Evolutionary conservation across 306 rosid species (phyloP).

Genomic region (Prunus campanulata): DNA sequence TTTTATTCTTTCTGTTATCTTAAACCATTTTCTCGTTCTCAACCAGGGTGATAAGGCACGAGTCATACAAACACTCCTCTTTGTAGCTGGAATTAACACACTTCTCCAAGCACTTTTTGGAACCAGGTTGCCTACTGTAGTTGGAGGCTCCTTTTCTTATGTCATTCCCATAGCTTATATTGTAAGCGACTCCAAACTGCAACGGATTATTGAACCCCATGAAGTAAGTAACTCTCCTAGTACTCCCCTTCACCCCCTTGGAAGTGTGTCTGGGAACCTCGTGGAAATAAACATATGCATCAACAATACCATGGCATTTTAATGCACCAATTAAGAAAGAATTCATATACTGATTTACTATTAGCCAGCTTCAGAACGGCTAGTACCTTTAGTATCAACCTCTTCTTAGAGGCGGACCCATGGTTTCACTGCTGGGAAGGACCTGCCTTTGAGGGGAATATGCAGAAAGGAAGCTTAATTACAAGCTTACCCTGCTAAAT

Average conservation of each 20-base stretch:
- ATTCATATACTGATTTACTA: conserved; percentile 3
- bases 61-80: conserved; percentile 88
- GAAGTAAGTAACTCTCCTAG: conserved; percentile 54
- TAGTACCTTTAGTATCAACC: not conserved
- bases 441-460: not conserved
- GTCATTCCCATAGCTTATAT: conserved; percentile 79
- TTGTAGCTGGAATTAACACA: conserved; percentile 90
- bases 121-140: conserved; percentile 89
- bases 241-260: not conserved
- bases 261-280: conserved; percentile 4
- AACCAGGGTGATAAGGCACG: conserved; percentile 87
- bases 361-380: not conserved
- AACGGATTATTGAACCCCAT: conserved; percentile 59
- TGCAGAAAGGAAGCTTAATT: conserved; percentile 11
- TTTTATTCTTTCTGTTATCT: not conserved
- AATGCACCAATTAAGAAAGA: not conserved
- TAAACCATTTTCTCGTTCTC: conserved; percentile 22
- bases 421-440: conserved; percentile 4
- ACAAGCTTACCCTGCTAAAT: conserved; percentile 4
- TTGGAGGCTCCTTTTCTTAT: conserved; percentile 96
- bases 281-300: conserved; percentile 12
- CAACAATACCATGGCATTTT: not conserved
- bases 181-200: conserved; percentile 65
- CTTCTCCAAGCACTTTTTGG: conserved; percentile 98
- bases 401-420: not conserved